Evolutionary conservation across 768 basidiomycete genomes (phyloP).

Genomic region (Calvatia gigantea): DNA sequence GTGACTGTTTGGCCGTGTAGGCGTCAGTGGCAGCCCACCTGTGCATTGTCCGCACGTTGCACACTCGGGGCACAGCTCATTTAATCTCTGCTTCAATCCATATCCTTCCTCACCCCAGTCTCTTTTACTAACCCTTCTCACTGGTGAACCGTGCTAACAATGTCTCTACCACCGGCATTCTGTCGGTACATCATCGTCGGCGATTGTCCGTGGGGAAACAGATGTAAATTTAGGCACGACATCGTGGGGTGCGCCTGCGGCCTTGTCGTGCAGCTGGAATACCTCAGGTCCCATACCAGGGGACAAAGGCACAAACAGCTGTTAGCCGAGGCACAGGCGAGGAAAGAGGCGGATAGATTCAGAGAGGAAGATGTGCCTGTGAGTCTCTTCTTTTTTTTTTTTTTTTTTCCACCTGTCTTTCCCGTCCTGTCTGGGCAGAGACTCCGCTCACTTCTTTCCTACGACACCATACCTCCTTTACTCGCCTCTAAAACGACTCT

Average conservation of each 20-base stretch:
- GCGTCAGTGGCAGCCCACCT: neutral
- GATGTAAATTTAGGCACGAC: slow-evolving; percentile 32
- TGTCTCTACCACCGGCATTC: slow-evolving; percentile 15
- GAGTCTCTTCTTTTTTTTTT: neutral
- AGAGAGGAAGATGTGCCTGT: neutral
- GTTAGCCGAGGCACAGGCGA: slow-evolving; percentile 11
- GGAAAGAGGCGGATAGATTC: neutral
- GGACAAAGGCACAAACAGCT: slow-evolving; percentile 26
- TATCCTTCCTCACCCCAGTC: neutral
- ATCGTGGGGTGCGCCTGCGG: slow-evolving; percentile 34
- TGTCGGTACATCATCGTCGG: slow-evolving; percentile 24
- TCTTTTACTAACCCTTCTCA: neutral
- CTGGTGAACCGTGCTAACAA: neutral
- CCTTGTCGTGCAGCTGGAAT: slow-evolving; percentile 20
- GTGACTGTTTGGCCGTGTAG: neutral
- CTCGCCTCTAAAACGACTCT: neutral
- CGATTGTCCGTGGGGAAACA: slow-evolving; percentile 23
- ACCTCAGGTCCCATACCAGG: slow-evolving; percentile 22
- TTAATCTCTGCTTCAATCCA: neutral
- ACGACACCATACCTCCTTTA: neutral
- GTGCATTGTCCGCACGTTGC: neutral
- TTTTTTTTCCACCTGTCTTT: neutral
- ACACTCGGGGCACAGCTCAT: no score
- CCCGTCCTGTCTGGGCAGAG: neutral
- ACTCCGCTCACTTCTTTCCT: neutral